phyloP scores from a whole-genome alignment of 768 basidiomycete genomes.

The Boletus insuetus region DNA sequence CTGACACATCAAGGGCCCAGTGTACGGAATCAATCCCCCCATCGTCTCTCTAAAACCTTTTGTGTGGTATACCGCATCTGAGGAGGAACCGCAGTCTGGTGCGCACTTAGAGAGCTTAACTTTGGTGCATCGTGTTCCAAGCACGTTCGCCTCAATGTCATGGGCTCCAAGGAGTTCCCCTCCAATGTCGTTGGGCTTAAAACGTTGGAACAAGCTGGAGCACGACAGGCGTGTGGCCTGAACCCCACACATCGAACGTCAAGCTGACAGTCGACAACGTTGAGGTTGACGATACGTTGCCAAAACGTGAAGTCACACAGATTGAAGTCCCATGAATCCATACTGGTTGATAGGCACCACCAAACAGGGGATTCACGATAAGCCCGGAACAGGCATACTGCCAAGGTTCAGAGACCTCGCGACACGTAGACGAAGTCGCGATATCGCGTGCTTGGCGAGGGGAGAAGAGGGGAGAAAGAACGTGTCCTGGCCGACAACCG shows the following conservation, averaged over 20 bases:
- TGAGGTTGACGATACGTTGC: neutral
- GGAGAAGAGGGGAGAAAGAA: slow-evolving; percentile 1
- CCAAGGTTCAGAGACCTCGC: slow-evolving; percentile 3
- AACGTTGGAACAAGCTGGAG: neutral
- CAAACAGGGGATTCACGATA: slow-evolving; percentile 3
- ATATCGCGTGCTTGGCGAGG: neutral
- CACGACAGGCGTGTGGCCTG: slow-evolving; percentile 1
- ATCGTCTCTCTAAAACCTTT: neutral
- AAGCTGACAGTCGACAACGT: neutral
- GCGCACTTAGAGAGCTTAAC: slow-evolving; percentile 17
- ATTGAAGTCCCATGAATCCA: too few species aligned
- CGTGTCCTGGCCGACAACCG: neutral
- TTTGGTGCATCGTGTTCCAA: slow-evolving; percentile 1
- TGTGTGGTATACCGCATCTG: neutral
- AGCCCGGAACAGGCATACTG: slow-evolving; percentile 3
- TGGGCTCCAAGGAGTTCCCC: neutral
- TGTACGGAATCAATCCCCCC: slow-evolving; percentile 17
- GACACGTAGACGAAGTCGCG: neutral
- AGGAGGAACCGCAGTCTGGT: neutral
- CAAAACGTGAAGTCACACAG: neutral
- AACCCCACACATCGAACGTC: neutral
- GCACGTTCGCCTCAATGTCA: slow-evolving; percentile 2
- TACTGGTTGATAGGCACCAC: neutral
- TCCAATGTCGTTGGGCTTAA: neutral
- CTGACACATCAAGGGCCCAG: slow-evolving; percentile 14